A percentile compares a stretch with the other conserved stretches of the same genome.
Conservation (phyloP, 768 basidiomycete genomes). For the Auriscalpium microsporum region DNA sequence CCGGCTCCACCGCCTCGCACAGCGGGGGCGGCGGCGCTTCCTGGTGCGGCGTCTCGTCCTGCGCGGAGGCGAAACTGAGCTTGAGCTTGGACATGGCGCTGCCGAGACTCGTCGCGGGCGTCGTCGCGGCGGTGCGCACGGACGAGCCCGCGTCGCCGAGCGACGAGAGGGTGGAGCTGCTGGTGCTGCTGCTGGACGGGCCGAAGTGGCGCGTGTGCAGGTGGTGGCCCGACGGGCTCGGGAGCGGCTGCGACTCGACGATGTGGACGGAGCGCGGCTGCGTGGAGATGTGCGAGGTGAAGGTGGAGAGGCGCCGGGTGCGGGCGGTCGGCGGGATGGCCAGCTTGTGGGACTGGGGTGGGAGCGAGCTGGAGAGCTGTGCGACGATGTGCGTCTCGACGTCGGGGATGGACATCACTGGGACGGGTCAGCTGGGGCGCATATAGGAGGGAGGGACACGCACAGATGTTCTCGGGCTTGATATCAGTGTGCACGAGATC, state of each 20-base stretch:
- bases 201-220: slow-evolving; percentile 7
- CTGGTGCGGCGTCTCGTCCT: too few species aligned
- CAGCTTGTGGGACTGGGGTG: slow-evolving; percentile 72
- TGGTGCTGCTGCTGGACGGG: slow-evolving; percentile 25
- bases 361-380: slow-evolving; percentile 59
- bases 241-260: slow-evolving; percentile 72
- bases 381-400: slow-evolving; percentile 63
- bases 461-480: slow-evolving; percentile 93
- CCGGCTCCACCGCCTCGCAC: background rate
- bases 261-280: slow-evolving; percentile 67
- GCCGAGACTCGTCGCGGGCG: slow-evolving; percentile 23
- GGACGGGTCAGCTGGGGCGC: background rate
- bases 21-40: too few species aligned
- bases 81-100: slow-evolving; percentile 20
- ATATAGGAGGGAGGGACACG: slow-evolving; percentile 26
- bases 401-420: slow-evolving; percentile 81
- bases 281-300: slow-evolving; percentile 40
- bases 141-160: slow-evolving; percentile 11
- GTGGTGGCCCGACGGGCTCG: slow-evolving; percentile 34
- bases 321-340: slow-evolving; percentile 66
- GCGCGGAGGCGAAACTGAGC: slow-evolving; percentile 5
- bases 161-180: slow-evolving; percentile 13
- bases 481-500: slow-evolving; percentile 90
- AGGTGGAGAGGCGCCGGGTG: slow-evolving; percentile 52
- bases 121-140: slow-evolving; percentile 14